Evolutionary conservation across 805 yeast genomes (phyloP).

Genomic region (Candida pseudoglaebosa): DNA sequence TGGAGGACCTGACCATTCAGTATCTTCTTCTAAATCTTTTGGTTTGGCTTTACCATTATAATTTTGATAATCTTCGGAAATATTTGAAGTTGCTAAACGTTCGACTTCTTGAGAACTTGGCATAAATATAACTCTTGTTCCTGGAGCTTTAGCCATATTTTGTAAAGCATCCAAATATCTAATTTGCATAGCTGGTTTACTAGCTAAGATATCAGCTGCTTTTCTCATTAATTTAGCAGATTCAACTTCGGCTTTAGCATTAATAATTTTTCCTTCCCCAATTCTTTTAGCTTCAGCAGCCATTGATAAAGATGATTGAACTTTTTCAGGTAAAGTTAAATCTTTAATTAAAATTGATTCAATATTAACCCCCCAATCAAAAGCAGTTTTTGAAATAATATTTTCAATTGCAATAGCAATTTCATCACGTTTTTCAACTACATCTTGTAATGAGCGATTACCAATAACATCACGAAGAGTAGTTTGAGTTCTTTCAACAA

Average conservation of each 20-base stretch:
- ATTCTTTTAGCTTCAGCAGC: constrained; percentile 75
- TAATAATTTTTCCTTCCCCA: constrained; percentile 72
- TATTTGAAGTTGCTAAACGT: constrained; percentile 28
- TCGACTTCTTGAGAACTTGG: constrained; percentile 49
- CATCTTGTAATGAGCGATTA: constrained; percentile 61
- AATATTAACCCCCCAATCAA: constrained; percentile 66
- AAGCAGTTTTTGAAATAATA: constrained; percentile 58
- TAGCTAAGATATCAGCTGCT: constrained; percentile 71
- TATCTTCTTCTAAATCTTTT: constrained; percentile 20
- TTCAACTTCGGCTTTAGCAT: constrained; percentile 74
- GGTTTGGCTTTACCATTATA: constrained; percentile 8
- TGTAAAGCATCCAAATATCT: constrained; percentile 78
- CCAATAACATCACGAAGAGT: constrained; percentile 72
- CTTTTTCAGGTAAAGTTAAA: constrained; percentile 49
- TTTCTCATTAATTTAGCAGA: constrained; percentile 72
- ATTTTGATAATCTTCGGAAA: constrained; percentile 7
- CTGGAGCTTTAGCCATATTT: constrained; percentile 58
- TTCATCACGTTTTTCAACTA: constrained; percentile 69
- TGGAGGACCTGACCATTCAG: constrained; percentile 17
- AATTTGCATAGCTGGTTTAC: constrained; percentile 75
- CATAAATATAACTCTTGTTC: constrained; percentile 71
- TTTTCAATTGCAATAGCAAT: constrained; percentile 61
- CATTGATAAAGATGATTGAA: constrained; percentile 59
- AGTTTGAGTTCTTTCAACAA: constrained; percentile 66
- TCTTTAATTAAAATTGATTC: constrained; percentile 70